Conservation (phyloP, 768 basidiomycete genomes). For the Punctularia strigosozonata region DNA sequence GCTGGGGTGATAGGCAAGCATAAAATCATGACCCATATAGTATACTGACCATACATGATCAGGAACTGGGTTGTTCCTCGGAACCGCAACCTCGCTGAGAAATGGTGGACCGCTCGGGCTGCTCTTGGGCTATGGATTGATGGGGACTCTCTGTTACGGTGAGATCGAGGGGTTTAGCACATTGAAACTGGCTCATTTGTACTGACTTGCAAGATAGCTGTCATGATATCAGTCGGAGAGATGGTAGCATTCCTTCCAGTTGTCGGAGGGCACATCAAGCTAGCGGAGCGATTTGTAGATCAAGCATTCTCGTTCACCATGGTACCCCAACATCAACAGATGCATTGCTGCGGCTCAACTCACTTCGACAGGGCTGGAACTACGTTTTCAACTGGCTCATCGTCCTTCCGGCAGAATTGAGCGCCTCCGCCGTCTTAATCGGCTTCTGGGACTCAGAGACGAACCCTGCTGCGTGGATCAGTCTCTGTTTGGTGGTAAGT, state of each 20-base stretch:
- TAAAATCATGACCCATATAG: not conserved
- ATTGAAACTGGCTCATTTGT: not conserved
- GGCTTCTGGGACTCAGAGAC: conserved; percentile 30
- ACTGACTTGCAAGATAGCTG: no score
- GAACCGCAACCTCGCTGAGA: conserved; percentile 31
- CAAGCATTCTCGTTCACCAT: conserved; percentile 32
- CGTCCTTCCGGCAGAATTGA: conserved; percentile 31
- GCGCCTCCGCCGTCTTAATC: conserved; percentile 40
- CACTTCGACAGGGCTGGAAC: conserved; percentile 13
- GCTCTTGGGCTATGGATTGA: conserved; percentile 26
- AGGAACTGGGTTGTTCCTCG: conserved; percentile 47
- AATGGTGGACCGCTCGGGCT: conserved; percentile 37
- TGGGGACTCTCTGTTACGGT: conserved; percentile 23
- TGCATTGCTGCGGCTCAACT: not conserved
- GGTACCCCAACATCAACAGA: conserved; percentile 11
- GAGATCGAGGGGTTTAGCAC: conserved; percentile 20
- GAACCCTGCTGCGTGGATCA: conserved; percentile 39
- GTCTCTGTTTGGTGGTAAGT: conserved; percentile 39
- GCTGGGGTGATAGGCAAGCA: conserved; percentile 23
- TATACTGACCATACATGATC: conserved; percentile 2
- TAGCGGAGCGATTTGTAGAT: conserved; percentile 36
- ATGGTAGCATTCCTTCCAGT: conserved; percentile 35
- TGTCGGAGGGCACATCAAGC: conserved; percentile 33
- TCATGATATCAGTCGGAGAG: conserved; percentile 27
- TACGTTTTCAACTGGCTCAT: conserved; percentile 28